A percentile compares a stretch with the other conserved stretches of the same genome.
Evolutionary conservation across 2,329 filamentous ascomycete genomes (phyloP).

Genomic region (Cyphellophora europaea): DNA sequence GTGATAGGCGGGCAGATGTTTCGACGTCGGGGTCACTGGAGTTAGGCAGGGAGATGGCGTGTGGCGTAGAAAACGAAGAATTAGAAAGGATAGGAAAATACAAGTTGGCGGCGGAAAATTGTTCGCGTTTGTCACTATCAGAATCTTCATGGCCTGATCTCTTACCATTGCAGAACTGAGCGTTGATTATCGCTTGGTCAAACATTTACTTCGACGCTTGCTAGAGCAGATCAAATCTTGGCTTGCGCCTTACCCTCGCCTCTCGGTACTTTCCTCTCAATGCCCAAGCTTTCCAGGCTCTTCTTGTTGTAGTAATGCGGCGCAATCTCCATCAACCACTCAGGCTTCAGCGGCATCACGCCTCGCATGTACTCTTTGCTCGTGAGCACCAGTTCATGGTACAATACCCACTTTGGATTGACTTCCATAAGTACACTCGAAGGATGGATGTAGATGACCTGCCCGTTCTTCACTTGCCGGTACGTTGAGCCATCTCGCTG

Average conservation of each 20-base stretch:
- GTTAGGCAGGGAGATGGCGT: too few species aligned
- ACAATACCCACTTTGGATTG: slow-evolving; percentile 80
- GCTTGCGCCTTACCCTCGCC: slow-evolving; percentile 40
- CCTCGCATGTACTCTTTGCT: slow-evolving; percentile 78
- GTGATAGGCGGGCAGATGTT: too few species aligned
- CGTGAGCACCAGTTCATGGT: slow-evolving; percentile 61
- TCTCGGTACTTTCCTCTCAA: slow-evolving; percentile 67
- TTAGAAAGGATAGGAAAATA: too few species aligned
- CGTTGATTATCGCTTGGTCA: too few species aligned
- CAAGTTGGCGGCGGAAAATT: too few species aligned
- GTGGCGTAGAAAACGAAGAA: too few species aligned
- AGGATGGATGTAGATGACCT: slow-evolving; percentile 86
- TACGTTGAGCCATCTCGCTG: slow-evolving; percentile 80
- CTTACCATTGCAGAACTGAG: too few species aligned
- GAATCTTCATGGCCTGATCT: too few species aligned
- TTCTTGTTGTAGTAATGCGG: slow-evolving; percentile 93
- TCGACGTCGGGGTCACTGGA: too few species aligned
- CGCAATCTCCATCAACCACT: slow-evolving; percentile 81
- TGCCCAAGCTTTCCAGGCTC: slow-evolving; percentile 70
- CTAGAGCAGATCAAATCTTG: too few species aligned
- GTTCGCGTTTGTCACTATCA: too few species aligned
- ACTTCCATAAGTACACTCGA: slow-evolving; percentile 69
- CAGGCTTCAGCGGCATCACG: slow-evolving; percentile 72
- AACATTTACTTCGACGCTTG: too few species aligned
- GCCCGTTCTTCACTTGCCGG: slow-evolving; percentile 81